Conservation (phyloP, 768 basidiomycete genomes). For the Mycena latifolia region DNA sequence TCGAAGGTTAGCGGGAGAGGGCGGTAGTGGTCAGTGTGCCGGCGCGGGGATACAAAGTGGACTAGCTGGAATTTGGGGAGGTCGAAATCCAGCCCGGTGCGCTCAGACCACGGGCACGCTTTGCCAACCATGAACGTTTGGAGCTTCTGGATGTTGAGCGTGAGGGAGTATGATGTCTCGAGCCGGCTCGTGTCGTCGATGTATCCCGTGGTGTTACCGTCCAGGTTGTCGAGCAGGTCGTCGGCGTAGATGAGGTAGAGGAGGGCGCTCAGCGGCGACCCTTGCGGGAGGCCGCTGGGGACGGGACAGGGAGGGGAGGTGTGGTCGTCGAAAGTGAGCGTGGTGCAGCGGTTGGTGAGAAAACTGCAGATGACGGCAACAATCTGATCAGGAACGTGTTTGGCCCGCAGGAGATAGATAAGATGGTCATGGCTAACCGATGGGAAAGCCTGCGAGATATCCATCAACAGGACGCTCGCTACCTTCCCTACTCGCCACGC, state of each 20-base stretch:
- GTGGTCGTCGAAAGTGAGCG: no score
- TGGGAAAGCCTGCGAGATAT: no score
- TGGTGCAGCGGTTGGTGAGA: constrained; percentile 17
- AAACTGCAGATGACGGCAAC: constrained; percentile 5
- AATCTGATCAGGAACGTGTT: neutral
- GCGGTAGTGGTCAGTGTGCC: constrained; percentile 4
- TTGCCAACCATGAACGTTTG: neutral
- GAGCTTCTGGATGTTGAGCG: neutral
- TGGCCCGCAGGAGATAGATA: neutral
- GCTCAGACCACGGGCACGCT: neutral
- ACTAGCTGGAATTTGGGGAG: constrained; percentile 3
- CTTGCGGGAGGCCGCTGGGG: no score
- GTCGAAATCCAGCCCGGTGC: neutral
- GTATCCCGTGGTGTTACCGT: neutral
- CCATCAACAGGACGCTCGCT: constrained; percentile 8
- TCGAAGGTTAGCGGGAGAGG: neutral
- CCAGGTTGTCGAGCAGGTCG: neutral
- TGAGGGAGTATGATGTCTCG: neutral
- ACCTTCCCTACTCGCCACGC: constrained; percentile 3
- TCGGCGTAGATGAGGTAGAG: constrained; percentile 21
- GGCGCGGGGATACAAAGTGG: constrained; percentile 5
- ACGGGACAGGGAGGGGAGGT: no score
- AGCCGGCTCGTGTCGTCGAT: constrained; percentile 5
- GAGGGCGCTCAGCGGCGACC: no score
- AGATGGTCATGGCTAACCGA: constrained; percentile 13